Base-by-base conservation (phyloP, 1,284 basidiomycete species). In the Pseudozyma hubeiensis region DNA sequence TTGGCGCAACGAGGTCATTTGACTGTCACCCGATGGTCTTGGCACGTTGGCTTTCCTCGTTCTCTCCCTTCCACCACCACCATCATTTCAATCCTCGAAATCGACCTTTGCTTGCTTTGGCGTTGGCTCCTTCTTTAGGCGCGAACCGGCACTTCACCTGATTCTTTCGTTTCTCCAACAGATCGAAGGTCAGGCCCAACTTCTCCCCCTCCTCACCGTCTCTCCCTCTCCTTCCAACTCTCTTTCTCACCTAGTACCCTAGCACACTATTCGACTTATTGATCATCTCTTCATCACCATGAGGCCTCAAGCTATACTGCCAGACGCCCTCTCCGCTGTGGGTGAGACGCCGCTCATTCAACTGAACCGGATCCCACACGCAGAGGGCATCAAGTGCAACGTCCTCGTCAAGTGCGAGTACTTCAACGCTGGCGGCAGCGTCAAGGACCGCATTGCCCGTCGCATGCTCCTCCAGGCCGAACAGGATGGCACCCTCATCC, bases 381-480 rank as follows among this genome's bases (percentile, higher is more conserved):
- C 88, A 39, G 88, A 94, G 74, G 91, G 90, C 1, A 86, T 98
- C 53, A 90, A 91, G 84, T 98, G 96, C 87, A 97, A 97, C 85
- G 87, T 98, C 24, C 92, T 97, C 81, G 95, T 89, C 33, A 97
- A 97, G 86, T 88, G 92, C 48, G 96, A 99, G 81, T 97, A 90
- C 85, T 90, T 93, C 81, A 96, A 93, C 29, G 91, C 90, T 3
- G 96, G 96, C 11, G 96, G 96, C 1, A 94, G 92, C 5, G 91
- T 97, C 72, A 99, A 99, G 87, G 96, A 98, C 84, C 88, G 95
- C 64, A 97, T 97, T 68, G 87, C 87, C 29, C 58, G 75, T 85
- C 90, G 93, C n/a, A 99, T 99, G 96, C 90, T 98, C 2, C 90
- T 94, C 75, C 89, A 91, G 29, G 96, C 96, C 7, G 96, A 99